Base-by-base conservation (phyloP, 2,329 filamentous ascomycete species). In the Epichloe bromicola region DNA sequence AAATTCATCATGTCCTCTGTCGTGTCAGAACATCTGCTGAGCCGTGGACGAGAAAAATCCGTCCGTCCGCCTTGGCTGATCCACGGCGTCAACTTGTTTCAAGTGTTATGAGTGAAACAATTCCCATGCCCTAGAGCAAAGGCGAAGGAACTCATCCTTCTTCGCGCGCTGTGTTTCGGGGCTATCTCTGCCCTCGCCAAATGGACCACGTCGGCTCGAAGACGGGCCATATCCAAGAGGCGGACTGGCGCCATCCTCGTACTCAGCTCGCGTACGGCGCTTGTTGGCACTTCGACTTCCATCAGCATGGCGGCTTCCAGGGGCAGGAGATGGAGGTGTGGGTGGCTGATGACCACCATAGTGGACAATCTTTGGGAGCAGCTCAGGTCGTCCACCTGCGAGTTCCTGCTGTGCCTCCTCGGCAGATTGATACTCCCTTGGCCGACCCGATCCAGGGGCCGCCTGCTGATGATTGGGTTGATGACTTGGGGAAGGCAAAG, bases 121-220 rank as follows among this genome's bases (percentile, higher is more conserved):
- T 70, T 98, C 93, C 93, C 93, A 98, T 8, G 93, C 93, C 61
- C 88, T 77, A 58, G 88, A 82, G 65, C 91, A 96, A 47, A 97
- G 72, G 51, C 79, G 74, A 56, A 98, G 73, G 63, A 98, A 98
- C 65, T 95, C 88, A 42, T 95, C 89, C 64, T 89, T 89, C 80
- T 97, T 97, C 62, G 79, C 83, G 59, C 80, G 77, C 65, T 88
- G 84, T 5, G 83, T 88, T 59, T 93, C 89, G 7, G 87, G 88
- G 57, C 82, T 90, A 62, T 93, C 89, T 54, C 87, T 76, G 38
- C 86, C 87, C 51, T 86, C 85, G 37, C 86, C 86, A 60, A 93
- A 93, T 1, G 86, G 86, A 7, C 86, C 83, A 51, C 78, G 71
- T 54, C 80, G 73, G 40, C 71, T 73, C 4, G 77, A 65, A 3